Percentiles rank a stretch among this genome's conserved stretches.
Conservation (phyloP, 148 eudicot species). For the Silene uniflora region DNA sequence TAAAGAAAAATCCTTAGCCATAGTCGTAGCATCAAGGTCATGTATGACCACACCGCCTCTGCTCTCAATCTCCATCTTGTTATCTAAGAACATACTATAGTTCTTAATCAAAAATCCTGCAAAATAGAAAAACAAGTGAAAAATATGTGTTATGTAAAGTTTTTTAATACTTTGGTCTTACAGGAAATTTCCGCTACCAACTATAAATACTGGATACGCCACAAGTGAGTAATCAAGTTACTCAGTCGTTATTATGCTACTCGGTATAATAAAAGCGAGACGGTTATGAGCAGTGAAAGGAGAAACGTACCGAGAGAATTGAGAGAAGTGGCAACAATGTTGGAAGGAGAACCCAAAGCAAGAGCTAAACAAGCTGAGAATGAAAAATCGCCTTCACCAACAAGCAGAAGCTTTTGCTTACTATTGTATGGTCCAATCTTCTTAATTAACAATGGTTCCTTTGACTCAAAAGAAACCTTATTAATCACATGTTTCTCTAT, state of each 20-base stretch:
- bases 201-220: too few species aligned
- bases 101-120: slow-evolving; percentile 9
- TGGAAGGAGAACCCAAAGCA: slow-evolving; percentile 18
- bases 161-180: too few species aligned
- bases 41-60: slow-evolving; percentile 16
- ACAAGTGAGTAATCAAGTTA: too few species aligned
- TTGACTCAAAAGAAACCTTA: too few species aligned
- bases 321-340: slow-evolving; percentile 23
- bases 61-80: neutral
- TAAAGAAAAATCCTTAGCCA: slow-evolving; percentile 13
- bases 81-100: neutral
- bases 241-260: too few species aligned
- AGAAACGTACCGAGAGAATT: neutral
- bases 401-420: slow-evolving; percentile 5
- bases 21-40: slow-evolving; percentile 19
- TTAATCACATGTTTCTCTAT: too few species aligned
- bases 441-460: neutral
- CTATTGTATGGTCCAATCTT: slow-evolving; percentile 11
- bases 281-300: too few species aligned
- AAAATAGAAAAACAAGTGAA: too few species aligned
- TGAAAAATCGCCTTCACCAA: slow-evolving; percentile 28
- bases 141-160: too few species aligned
- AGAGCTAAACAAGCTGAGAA: slow-evolving; percentile 17
- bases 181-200: too few species aligned
- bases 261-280: too few species aligned